Evolutionary conservation across 768 basidiomycete genomes (phyloP), one percentile per base, ranked within the genome.

Genomic region (Naematelia aurantialba): DNA sequence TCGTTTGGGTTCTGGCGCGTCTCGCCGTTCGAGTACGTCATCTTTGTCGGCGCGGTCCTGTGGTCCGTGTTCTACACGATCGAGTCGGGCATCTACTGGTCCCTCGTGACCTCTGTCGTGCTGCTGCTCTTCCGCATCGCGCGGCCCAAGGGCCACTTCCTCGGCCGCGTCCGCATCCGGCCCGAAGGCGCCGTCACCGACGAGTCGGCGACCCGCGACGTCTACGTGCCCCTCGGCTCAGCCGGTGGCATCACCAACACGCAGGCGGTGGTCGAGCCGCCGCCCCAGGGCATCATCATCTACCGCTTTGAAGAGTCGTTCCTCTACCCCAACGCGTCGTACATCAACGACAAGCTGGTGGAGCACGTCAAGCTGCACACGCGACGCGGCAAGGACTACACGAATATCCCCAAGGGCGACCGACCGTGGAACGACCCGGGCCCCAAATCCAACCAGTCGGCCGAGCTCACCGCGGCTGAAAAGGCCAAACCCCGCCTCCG

Each of bases 401-500:
- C 81, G 53, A 69, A 78, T n/a, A 80, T 89, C 61, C 82, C 78
- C 56, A 77, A 84, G 46, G 81, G 82, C 61, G 91, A 94, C 73
- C 84, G 92, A 45, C 83, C 89, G 12, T 99, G 94, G 94, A 99
- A 99, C 72, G 92, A 96, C 67, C 86, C 89, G 10, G 89, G 90
- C 25, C 88, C 89, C 19, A 67, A 75, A 51, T 80, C 81, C 17
- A 80, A 81, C 13, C 79, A 80, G 3, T 78, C 76, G 0, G 79
- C 69, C 0, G 81, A 79, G 24, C 84, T 85, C 42, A 48, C 55
- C 45, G 64, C 67, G 17, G 56, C 46, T 5, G 79, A 78, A 14
- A 79, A 80, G 42, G 83, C 88, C 60, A 85, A 82, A 69, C 90
- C 93, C 0, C 72, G 80, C 21, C 79, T 98, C 47, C 86, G 85